These are phyloP conservation scores for Dendrostoma leiphaemia DNA, from an alignment of 2,329 filamentous ascomycete species.

Conservation along the genomic window DNA sequence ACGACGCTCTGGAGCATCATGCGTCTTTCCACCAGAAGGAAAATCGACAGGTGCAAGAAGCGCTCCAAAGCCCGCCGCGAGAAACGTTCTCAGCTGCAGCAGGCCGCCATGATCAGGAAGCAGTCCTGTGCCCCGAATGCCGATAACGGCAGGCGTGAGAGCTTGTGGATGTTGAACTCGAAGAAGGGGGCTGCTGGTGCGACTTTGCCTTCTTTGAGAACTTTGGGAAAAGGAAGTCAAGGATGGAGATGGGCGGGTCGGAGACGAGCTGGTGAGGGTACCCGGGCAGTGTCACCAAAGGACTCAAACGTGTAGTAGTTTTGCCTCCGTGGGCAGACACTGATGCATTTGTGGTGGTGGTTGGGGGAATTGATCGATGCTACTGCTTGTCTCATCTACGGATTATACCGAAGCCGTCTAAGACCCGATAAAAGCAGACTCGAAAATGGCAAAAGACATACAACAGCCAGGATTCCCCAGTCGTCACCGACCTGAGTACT, in stretches of 20 bases:
- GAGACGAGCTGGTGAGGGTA: neutral
- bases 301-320: neutral
- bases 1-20: slow-evolving; percentile 21
- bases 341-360: no score
- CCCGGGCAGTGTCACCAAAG: neutral
- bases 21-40: slow-evolving; percentile 13
- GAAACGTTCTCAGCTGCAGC: slow-evolving; percentile 18
- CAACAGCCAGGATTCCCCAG: slow-evolving; percentile 8
- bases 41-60: slow-evolving; percentile 4
- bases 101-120: slow-evolving; percentile 19
- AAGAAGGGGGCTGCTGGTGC: neutral
- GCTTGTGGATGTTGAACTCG: neutral
- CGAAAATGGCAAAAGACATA: neutral
- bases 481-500: slow-evolving; percentile 10
- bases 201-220: neutral
- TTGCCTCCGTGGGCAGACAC: neutral
- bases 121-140: slow-evolving; percentile 5
- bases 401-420: no score
- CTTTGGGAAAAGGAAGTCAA: neutral
- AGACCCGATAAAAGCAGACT: no score
- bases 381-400: no score
- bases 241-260: neutral
- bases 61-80: slow-evolving; percentile 10
- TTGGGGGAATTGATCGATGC: no score
- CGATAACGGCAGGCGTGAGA: neutral